A percentile compares a stretch with the other conserved stretches of the same genome.
phyloP scores from a whole-genome alignment of 257 asterid genomes.

The Penstemon davidsonii region DNA sequence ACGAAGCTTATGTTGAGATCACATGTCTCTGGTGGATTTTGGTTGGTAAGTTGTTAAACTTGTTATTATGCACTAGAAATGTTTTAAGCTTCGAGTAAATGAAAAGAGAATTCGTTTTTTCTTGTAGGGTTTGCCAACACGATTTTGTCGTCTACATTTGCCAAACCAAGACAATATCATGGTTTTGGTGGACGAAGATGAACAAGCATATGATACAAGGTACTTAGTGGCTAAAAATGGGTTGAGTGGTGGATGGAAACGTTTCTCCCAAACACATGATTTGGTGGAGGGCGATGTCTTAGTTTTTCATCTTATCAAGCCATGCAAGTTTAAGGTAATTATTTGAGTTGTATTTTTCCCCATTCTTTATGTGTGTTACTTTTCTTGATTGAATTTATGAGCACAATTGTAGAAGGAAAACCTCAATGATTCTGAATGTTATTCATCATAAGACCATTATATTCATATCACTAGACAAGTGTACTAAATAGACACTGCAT shows the following conservation, averaged over 20 bases:
- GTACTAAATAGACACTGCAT: too few species aligned
- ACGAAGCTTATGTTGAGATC: too few species aligned
- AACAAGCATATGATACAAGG: constrained; percentile 30
- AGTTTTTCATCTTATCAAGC: constrained; percentile 56
- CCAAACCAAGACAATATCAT: constrained; percentile 41
- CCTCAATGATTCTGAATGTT: too few species aligned
- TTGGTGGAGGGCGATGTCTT: constrained; percentile 57
- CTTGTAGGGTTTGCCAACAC: constrained; percentile 53
- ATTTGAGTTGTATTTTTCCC: not conserved
- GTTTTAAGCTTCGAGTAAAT: not conserved
- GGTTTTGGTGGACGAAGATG: constrained; percentile 52
- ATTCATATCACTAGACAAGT: too few species aligned
- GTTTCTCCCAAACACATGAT: constrained; percentile 54
- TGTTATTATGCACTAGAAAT: not conserved
- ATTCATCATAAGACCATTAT: too few species aligned
- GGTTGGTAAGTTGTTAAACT: not conserved
- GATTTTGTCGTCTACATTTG: constrained; percentile 48
- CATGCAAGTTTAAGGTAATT: constrained; percentile 44
- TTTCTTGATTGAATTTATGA: not conserved
- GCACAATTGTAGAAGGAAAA: not conserved
- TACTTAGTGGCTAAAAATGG: constrained; percentile 48
- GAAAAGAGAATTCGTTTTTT: not conserved
- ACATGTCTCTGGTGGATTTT: not conserved
- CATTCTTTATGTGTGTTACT: too few species aligned
- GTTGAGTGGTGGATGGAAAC: constrained; percentile 75